Percentiles rank a stretch among this genome's conserved stretches.
These are phyloP conservation scores for Yarrowia sp. DNA, from an alignment of 805 yeast species.

Conservation along the genomic window DNA sequence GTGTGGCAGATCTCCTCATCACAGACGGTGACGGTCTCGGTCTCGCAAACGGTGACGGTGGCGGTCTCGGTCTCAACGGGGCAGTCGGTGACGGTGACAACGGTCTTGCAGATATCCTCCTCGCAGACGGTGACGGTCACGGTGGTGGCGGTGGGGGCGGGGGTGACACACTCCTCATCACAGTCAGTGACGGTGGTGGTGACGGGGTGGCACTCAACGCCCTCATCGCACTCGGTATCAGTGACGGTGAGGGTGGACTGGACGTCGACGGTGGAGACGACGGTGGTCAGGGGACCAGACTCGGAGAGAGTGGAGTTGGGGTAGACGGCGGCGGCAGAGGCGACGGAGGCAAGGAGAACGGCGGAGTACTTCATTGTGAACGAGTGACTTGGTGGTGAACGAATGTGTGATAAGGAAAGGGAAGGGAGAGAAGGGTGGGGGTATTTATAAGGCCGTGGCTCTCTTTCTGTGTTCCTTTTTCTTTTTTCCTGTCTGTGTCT, in stretches of 20 bases:
- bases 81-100: constrained; percentile 24
- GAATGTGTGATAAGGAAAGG: neutral
- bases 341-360: constrained; percentile 16
- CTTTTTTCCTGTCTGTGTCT: neutral
- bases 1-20: constrained; percentile 16
- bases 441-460: neutral
- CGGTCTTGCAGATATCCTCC: constrained; percentile 23
- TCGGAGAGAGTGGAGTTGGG: constrained; percentile 11
- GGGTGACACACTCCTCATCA: constrained; percentile 5
- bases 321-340: constrained; percentile 22
- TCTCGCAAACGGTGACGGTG: constrained; percentile 23
- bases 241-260: constrained; percentile 15
- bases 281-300: constrained; percentile 12
- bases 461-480: neutral
- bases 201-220: constrained; percentile 19
- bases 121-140: constrained; percentile 21
- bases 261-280: constrained; percentile 16
- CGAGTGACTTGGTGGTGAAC: constrained; percentile 14
- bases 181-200: constrained; percentile 16
- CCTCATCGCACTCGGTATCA: constrained; percentile 12
- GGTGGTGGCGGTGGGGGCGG: constrained; percentile 17
- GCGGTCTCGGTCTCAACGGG: constrained; percentile 14
- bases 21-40: constrained; percentile 24
- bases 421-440: neutral
- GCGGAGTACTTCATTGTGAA: constrained; percentile 18